Conservation (phyloP, 2,329 filamentous ascomycete genomes). For the Talaromyces sp. region DNA sequence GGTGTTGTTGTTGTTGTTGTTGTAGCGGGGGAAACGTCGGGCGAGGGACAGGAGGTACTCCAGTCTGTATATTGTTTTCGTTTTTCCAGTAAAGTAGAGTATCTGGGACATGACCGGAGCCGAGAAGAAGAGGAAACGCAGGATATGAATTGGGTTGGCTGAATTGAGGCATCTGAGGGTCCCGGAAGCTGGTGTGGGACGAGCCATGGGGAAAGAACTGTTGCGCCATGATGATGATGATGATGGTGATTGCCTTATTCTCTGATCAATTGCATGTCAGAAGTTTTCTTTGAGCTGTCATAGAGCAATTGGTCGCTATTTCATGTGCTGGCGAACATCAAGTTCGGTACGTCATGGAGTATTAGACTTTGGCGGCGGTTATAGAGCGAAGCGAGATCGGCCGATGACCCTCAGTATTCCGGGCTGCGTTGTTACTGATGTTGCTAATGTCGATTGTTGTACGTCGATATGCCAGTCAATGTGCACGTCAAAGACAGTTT, state of each 20-base stretch:
- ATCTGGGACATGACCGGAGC: constrained; percentile 38
- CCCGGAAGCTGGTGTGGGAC: not conserved
- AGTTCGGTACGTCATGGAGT: not conserved
- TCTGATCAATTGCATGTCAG: not conserved
- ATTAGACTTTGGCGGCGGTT: not conserved
- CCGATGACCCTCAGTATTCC: not conserved
- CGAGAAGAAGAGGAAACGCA: constrained; percentile 35
- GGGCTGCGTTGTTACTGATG: not conserved
- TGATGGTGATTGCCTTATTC: not conserved
- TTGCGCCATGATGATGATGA: constrained; percentile 15
- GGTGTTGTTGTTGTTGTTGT: no score
- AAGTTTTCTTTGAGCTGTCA: not conserved
- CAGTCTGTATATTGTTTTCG: constrained; percentile 18
- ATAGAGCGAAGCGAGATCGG: constrained; percentile 1
- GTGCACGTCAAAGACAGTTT: not conserved
- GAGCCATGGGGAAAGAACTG: constrained; percentile 11
- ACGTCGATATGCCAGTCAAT: not conserved
- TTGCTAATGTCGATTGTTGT: not conserved
- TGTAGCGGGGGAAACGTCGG: constrained; percentile 29
- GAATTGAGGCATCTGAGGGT: constrained; percentile 13
- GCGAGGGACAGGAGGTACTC: constrained; percentile 17
- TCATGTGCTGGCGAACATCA: not conserved
- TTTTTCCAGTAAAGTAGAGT: constrained; percentile 45
- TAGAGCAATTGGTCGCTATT: not conserved
- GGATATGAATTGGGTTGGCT: constrained; percentile 27